Evolutionary conservation across 805 yeast genomes (phyloP).

Genomic region (Pichia thaimueangensis): DNA sequence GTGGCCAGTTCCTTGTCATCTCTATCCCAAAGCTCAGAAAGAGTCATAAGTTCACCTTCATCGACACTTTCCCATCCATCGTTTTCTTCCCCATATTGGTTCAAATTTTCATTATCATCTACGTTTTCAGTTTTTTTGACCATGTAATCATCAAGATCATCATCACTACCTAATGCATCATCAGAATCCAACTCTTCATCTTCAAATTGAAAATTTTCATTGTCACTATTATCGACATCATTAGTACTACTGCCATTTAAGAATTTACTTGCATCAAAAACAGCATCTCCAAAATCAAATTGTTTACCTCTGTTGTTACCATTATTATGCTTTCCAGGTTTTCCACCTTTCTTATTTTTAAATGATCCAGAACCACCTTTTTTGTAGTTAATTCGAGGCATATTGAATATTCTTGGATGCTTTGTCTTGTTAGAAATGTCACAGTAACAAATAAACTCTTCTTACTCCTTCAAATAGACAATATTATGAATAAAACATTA

Average conservation of each 20-base stretch:
- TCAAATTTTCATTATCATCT: slow-evolving; percentile 24
- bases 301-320: too few relatives aligned
- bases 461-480: too few relatives aligned
- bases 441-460: too few relatives aligned
- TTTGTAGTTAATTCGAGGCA: neutral
- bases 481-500: too few relatives aligned
- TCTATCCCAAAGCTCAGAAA: slow-evolving; percentile 87
- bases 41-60: slow-evolving; percentile 64
- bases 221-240: slow-evolving; percentile 14
- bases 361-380: neutral
- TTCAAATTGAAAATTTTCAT: slow-evolving; percentile 29
- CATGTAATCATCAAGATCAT: slow-evolving; percentile 59
- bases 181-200: slow-evolving; percentile 53
- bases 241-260: slow-evolving; percentile 11
- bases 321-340: neutral
- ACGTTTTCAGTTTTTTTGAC: slow-evolving; percentile 59
- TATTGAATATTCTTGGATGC: too few relatives aligned
- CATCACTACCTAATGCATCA: slow-evolving; percentile 82
- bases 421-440: too few relatives aligned
- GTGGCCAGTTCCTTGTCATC: slow-evolving; percentile 46
- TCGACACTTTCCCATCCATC: slow-evolving; percentile 73
- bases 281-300: slow-evolving; percentile 21
- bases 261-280: slow-evolving; percentile 31
- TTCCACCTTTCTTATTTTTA: slow-evolving; percentile 10
- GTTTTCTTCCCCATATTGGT: slow-evolving; percentile 39